Percentiles rank a stretch among this genome's conserved stretches.
These are phyloP conservation scores for Bremia lactucae DNA, from an alignment of 352 stramenopile species.

Conservation along the genomic window DNA sequence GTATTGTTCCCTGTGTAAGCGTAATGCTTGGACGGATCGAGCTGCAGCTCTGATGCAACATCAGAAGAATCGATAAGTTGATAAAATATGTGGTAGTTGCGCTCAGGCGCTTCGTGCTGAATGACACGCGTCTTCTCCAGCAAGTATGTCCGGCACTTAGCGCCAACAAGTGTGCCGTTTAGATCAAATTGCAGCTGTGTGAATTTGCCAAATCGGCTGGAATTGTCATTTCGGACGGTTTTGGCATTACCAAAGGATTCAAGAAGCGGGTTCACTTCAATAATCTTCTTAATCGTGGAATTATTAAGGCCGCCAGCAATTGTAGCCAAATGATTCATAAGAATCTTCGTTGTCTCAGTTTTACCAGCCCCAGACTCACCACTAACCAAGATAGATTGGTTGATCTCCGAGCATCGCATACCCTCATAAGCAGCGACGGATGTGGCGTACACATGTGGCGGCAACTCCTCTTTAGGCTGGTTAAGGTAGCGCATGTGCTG, in stretches of 20 bases:
- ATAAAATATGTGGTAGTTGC: slow-evolving; percentile 98
- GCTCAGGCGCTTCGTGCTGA: slow-evolving; percentile 86
- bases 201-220: slow-evolving; percentile 94
- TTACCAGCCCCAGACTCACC: slow-evolving; percentile 87
- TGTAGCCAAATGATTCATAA: slow-evolving; percentile 79
- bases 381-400: slow-evolving; percentile 82
- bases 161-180: slow-evolving; percentile 78
- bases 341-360: slow-evolving; percentile 92
- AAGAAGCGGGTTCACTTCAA: slow-evolving; percentile 96
- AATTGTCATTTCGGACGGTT: slow-evolving; percentile 97
- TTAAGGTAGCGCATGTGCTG: slow-evolving; percentile 67
- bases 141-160: slow-evolving; percentile 93
- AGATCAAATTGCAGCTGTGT: slow-evolving; percentile 91
- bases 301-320: slow-evolving; percentile 81
- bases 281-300: slow-evolving; percentile 92
- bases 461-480: slow-evolving; percentile 62
- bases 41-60: slow-evolving; percentile 29
- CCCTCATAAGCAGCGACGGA: slow-evolving; percentile 71
- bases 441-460: slow-evolving; percentile 70
- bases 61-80: slow-evolving; percentile 62
- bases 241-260: slow-evolving; percentile 98
- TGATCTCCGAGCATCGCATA: slow-evolving; percentile 55
- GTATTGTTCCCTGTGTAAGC: slow-evolving; percentile 59
- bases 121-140: slow-evolving; percentile 96
- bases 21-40: slow-evolving; percentile 45